These are phyloP conservation scores for Chimonanthus praecox DNA, from an alignment of 164 flowering plant genomes.

Conservation along the genomic window DNA sequence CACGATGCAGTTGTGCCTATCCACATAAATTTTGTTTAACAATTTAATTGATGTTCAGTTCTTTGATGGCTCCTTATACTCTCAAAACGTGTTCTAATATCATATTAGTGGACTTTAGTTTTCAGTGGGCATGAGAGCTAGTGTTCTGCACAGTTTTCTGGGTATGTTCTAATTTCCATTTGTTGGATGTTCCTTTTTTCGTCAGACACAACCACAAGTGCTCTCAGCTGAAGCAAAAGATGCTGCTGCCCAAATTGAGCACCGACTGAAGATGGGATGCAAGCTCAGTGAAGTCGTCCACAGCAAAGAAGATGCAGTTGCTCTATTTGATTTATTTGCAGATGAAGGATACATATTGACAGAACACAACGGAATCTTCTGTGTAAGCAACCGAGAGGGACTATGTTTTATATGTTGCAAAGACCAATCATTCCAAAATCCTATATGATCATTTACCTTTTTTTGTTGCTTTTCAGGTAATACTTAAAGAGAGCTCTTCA, in stretches of 20 bases:
- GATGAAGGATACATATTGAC: slow-evolving; percentile 71
- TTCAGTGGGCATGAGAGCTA: background rate
- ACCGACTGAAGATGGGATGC: slow-evolving; percentile 66
- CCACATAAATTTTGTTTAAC: no score
- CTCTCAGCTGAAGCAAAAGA: slow-evolving; percentile 72
- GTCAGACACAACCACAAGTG: slow-evolving; percentile 35
- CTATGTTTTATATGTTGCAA: background rate
- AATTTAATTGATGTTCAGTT: no score
- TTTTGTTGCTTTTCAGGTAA: slow-evolving; percentile 47
- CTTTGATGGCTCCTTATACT: no score
- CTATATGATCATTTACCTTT: background rate
- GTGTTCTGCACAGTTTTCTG: background rate
- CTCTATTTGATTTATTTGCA: slow-evolving; percentile 61
- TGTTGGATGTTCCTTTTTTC: background rate
- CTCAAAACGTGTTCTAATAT: no score
- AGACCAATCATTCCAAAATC: background rate
- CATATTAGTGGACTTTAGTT: background rate
- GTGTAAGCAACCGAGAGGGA: slow-evolving; percentile 43
- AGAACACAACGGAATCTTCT: slow-evolving; percentile 62
- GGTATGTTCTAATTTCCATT: background rate
- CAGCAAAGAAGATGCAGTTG: slow-evolving; percentile 60
- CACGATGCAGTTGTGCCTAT: no score
- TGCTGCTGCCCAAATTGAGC: slow-evolving; percentile 74
- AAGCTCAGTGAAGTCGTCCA: slow-evolving; percentile 64
- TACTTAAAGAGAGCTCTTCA: slow-evolving; percentile 65